Evolutionary conservation across 495 filamentous ascomycete species (phyloP).

Genomic region (Neurospora sp.): DNA sequence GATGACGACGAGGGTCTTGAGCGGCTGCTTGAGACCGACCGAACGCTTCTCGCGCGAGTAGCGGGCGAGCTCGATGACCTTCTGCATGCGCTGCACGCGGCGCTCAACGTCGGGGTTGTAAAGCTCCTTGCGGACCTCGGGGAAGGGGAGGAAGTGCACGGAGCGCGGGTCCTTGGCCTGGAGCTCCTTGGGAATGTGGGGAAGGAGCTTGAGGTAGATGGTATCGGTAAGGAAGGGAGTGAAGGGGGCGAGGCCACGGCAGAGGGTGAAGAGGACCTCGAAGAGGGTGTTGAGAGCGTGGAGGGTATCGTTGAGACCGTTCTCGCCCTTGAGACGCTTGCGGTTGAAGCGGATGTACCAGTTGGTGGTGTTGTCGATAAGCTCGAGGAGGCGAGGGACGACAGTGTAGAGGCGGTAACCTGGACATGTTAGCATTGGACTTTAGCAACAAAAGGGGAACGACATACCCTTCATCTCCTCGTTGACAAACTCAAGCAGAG

Average conservation of each 20-base stretch:
- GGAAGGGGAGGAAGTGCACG: constrained; percentile 89
- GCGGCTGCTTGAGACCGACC: constrained; percentile 78
- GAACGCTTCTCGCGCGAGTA: constrained; percentile 76
- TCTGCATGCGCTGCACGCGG: constrained; percentile 83
- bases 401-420: constrained; percentile 87
- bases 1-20: constrained; percentile 85
- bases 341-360: constrained; percentile 99
- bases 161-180: constrained; percentile 62
- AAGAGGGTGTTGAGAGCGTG: constrained; percentile 96
- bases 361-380: constrained; percentile 95
- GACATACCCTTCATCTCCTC: constrained; percentile 76
- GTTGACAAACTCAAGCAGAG: constrained; percentile 85
- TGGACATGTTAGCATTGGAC: constrained; percentile 18
- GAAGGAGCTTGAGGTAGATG: constrained; percentile 81
- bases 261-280: constrained; percentile 85
- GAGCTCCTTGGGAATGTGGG: constrained; percentile 48
- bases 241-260: constrained; percentile 82
- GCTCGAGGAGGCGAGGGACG: constrained; percentile 72
- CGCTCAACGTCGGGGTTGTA: constrained; percentile 83
- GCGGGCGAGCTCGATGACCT: constrained; percentile 82
- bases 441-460: neutral
- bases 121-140: constrained; percentile 75
- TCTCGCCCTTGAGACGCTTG: constrained; percentile 88
- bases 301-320: constrained; percentile 68
- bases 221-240: constrained; percentile 92